Conservation (phyloP, 306 rosid species). For the Quercus mongolica region DNA sequence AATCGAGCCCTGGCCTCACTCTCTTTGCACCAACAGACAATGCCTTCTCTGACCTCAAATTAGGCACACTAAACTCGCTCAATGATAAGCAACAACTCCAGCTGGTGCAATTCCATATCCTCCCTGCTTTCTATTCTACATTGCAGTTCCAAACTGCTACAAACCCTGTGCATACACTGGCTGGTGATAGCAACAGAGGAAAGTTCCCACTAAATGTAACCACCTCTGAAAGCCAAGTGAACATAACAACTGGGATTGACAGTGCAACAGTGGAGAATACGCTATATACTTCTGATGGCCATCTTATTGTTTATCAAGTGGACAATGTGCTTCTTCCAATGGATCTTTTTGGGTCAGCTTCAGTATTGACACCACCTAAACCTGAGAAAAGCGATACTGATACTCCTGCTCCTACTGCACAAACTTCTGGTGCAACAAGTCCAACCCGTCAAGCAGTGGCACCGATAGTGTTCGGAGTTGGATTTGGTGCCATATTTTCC, state of each 20-base stretch:
- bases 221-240: constrained; percentile 70
- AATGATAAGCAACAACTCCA: constrained; percentile 61
- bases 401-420: constrained; percentile 49
- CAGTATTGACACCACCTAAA: constrained; percentile 56
- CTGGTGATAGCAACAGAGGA: constrained; percentile 70
- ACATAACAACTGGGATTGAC: constrained; percentile 71
- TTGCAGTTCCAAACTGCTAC: constrained; percentile 82
- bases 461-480: constrained; percentile 4
- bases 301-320: constrained; percentile 78
- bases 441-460: background rate
- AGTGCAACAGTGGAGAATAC: constrained; percentile 60
- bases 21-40: constrained; percentile 84
- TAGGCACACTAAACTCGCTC: constrained; percentile 71
- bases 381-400: constrained; percentile 47
- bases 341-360: constrained; percentile 59
- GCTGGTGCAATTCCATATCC: constrained; percentile 67
- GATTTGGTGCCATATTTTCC: constrained; percentile 3
- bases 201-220: constrained; percentile 78
- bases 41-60: constrained; percentile 59
- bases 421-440: constrained; percentile 28
- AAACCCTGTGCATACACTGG: constrained; percentile 84
- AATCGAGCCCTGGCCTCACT: constrained; percentile 71
- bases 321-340: constrained; percentile 80
- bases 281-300: constrained; percentile 48
- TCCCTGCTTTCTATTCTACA: constrained; percentile 50